phyloP scores from a whole-genome alignment of 352 stramenopile species.

The Globisporangium irregulare region DNA sequence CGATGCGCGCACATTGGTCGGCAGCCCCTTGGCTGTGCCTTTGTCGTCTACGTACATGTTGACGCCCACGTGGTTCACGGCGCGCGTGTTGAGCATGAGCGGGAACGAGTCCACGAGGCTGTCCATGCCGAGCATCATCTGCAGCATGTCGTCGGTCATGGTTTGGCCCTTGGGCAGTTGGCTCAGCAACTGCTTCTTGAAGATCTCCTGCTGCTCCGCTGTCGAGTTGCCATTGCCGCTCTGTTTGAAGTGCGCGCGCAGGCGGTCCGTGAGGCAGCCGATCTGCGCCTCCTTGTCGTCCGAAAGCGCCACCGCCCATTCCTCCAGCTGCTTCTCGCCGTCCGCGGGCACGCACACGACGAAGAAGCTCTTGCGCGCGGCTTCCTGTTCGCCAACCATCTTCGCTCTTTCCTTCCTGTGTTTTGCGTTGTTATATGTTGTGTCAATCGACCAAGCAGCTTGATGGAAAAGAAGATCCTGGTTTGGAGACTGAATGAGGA shows the following conservation, averaged over 20 bases:
- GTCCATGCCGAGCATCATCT: conserved; percentile 88
- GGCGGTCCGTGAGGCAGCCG: conserved; percentile 76
- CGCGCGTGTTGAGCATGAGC: conserved; percentile 79
- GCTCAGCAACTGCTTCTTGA: conserved; percentile 76
- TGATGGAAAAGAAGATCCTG: background rate
- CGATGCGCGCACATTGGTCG: conserved; percentile 74
- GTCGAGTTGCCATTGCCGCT: conserved; percentile 28
- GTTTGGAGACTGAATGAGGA: background rate
- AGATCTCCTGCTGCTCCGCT: conserved; percentile 65
- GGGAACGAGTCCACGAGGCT: conserved; percentile 85
- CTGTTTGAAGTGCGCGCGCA: conserved; percentile 77
- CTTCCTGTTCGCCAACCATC: conserved; percentile 60
- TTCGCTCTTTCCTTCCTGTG: background rate
- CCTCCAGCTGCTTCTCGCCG: conserved; percentile 50
- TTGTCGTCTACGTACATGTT: conserved; percentile 92
- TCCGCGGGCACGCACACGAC: conserved; percentile 70
- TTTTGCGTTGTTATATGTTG: background rate
- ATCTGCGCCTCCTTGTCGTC: conserved; percentile 78
- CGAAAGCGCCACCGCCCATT: conserved; percentile 68
- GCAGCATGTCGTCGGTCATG: conserved; percentile 72
- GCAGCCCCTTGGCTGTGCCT: conserved; percentile 79
- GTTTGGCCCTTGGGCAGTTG: conserved; percentile 63
- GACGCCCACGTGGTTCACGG: conserved; percentile 66
- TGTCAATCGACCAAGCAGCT: background rate
- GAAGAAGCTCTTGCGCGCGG: conserved; percentile 56